Conservation (phyloP, 78 protist species). For the Cyanophora paradoxa region DNA sequence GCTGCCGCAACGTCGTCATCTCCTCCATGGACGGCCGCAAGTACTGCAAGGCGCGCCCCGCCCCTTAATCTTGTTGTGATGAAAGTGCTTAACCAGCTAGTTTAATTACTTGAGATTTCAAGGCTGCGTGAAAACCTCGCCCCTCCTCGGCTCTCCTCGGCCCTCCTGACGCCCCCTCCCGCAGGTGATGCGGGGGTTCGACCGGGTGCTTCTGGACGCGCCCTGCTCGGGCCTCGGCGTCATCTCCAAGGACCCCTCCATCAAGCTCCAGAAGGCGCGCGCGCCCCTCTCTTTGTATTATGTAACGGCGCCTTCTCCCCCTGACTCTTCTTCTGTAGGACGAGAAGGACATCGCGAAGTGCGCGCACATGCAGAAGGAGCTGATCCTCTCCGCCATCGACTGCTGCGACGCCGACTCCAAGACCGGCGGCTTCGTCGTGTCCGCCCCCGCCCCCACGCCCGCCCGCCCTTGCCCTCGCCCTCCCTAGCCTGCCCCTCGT, state of each 20-base stretch:
- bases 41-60: constrained; percentile 43
- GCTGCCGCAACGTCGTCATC: constrained; percentile 31
- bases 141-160: no score
- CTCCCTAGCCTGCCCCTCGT: no score
- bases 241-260: constrained; percentile 85
- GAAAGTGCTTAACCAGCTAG: no score
- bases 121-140: no score
- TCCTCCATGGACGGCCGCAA: constrained; percentile 79
- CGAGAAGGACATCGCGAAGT: constrained; percentile 65
- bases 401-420: constrained; percentile 67
- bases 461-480: no score
- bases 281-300: not conserved
- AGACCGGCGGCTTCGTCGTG: constrained; percentile 86
- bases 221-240: constrained; percentile 99
- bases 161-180: not conserved
- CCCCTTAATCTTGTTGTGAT: not conserved
- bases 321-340: not conserved
- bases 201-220: constrained; percentile 97
- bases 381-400: constrained; percentile 94
- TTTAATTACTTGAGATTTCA: no score
- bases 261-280: constrained; percentile 54
- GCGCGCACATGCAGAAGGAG: constrained; percentile 85
- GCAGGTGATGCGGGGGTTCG: constrained; percentile 70
- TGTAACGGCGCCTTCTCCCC: not conserved
- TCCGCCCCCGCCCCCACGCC: constrained; percentile 84